Conservation (phyloP, 1,284 basidiomycete species). For the Volvariella volvacea region DNA sequence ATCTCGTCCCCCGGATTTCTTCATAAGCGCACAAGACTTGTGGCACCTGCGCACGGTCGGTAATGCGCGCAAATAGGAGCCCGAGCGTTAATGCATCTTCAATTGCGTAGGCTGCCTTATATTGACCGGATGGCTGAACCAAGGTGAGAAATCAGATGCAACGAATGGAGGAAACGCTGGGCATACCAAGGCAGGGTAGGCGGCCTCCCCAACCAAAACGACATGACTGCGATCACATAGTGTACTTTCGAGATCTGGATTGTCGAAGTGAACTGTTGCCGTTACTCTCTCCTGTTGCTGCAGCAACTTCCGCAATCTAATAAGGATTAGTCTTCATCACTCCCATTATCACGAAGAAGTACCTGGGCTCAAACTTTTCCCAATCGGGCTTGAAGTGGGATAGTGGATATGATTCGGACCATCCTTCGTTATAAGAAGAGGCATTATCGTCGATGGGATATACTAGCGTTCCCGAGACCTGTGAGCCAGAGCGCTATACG, state of each 20-base stretch:
- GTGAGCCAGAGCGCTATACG: too few relatives aligned
- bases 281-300: slow-evolving; percentile 25
- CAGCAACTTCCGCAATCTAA: slow-evolving; percentile 36
- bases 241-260: slow-evolving; percentile 32
- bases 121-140: slow-evolving; percentile 35
- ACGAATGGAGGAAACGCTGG: neutral
- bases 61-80: slow-evolving; percentile 37
- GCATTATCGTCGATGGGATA: too few relatives aligned
- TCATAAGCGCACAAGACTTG: slow-evolving; percentile 43
- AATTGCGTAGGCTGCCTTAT: slow-evolving; percentile 30
- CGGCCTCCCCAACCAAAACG: slow-evolving; percentile 44
- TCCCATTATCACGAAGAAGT: slow-evolving; percentile 4
- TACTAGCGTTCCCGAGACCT: too few relatives aligned
- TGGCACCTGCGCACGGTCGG: slow-evolving; percentile 29
- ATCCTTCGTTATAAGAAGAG: too few relatives aligned
- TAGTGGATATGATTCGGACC: too few relatives aligned
- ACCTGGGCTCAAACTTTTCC: slow-evolving; percentile 25
- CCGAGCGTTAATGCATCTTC: slow-evolving; percentile 52
- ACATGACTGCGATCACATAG: slow-evolving; percentile 41
- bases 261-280: slow-evolving; percentile 27
- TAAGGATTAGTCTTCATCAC: slow-evolving; percentile 1
- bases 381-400: slow-evolving; percentile 10
- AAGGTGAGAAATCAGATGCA: neutral
- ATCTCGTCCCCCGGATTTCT: slow-evolving; percentile 39
- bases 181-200: slow-evolving; percentile 39